Evolutionary conservation across 2,329 filamentous ascomycete species (phyloP).

Genomic region (Alternaria incomplexa): DNA sequence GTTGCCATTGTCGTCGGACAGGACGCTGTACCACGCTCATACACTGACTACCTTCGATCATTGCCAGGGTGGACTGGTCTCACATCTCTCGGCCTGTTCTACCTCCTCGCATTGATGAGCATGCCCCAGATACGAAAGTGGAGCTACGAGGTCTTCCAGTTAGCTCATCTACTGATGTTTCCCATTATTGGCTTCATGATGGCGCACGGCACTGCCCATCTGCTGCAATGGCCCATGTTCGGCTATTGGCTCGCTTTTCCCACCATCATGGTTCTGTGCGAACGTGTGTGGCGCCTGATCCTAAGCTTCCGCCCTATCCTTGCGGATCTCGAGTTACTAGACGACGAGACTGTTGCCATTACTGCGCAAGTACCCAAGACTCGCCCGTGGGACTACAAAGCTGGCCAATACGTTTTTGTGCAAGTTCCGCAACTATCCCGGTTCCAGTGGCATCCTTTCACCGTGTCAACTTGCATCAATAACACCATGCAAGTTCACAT

Average conservation of each 20-base stretch:
- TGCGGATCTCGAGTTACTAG: slow-evolving; percentile 57
- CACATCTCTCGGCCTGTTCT: slow-evolving; percentile 58
- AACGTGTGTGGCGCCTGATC: slow-evolving; percentile 55
- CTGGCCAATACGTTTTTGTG: slow-evolving; percentile 65
- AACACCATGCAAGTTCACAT: slow-evolving; percentile 63
- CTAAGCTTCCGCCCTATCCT: slow-evolving; percentile 58
- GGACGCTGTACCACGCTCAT: slow-evolving; percentile 53
- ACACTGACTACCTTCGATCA: slow-evolving; percentile 55
- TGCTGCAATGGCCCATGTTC: slow-evolving; percentile 63
- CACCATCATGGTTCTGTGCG: slow-evolving; percentile 58
- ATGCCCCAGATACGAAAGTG: slow-evolving; percentile 58
- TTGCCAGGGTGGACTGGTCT: slow-evolving; percentile 61
- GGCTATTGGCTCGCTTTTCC: slow-evolving; percentile 64
- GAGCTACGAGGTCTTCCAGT: slow-evolving; percentile 64
- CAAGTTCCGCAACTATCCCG: slow-evolving; percentile 60
- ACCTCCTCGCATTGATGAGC: slow-evolving; percentile 56
- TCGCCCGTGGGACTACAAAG: slow-evolving; percentile 60
- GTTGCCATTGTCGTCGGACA: slow-evolving; percentile 56
- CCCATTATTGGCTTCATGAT: slow-evolving; percentile 63
- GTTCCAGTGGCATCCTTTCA: slow-evolving; percentile 67
- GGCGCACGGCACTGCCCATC: slow-evolving; percentile 59
- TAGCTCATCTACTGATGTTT: slow-evolving; percentile 64
- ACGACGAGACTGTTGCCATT: slow-evolving; percentile 61
- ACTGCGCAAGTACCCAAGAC: slow-evolving; percentile 57
- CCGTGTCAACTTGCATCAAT: slow-evolving; percentile 61